Conservation (phyloP, 73 alveolate species). For the Tetrahymena elliotti region DNA sequence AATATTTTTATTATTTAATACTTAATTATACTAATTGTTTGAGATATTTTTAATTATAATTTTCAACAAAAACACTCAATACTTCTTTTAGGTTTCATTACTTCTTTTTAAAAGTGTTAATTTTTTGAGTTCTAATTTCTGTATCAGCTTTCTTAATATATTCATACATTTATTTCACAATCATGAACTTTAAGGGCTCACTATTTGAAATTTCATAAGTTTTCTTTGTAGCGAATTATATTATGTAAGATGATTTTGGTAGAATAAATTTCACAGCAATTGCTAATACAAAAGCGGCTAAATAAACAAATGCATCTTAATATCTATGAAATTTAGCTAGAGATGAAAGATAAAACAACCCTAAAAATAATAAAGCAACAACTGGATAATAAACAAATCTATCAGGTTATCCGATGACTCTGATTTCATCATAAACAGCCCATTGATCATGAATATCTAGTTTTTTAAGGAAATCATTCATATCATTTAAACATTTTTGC, state of each 20-base stretch:
- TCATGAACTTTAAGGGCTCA: neutral
- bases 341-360: neutral
- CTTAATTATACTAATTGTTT: too few species aligned
- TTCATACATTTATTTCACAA: neutral
- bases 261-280: neutral
- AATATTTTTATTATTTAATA: too few species aligned
- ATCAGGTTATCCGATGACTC: neutral
- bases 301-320: neutral
- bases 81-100: too few species aligned
- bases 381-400: neutral
- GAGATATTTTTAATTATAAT: too few species aligned
- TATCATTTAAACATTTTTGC: neutral
- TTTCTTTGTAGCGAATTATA: neutral
- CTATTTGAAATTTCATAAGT: neutral
- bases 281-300: neutral
- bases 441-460: neutral
- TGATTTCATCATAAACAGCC: neutral
- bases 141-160: neutral
- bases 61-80: too few species aligned
- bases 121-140: neutral
- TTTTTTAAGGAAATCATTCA: neutral
- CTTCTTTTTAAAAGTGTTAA: neutral
- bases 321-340: neutral
- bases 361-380: neutral
- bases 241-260: neutral